Evolutionary conservation across 2,329 filamentous ascomycete species (phyloP), one percentile per base, ranked within the genome.

Genomic region (Epichloe gansuensis): DNA sequence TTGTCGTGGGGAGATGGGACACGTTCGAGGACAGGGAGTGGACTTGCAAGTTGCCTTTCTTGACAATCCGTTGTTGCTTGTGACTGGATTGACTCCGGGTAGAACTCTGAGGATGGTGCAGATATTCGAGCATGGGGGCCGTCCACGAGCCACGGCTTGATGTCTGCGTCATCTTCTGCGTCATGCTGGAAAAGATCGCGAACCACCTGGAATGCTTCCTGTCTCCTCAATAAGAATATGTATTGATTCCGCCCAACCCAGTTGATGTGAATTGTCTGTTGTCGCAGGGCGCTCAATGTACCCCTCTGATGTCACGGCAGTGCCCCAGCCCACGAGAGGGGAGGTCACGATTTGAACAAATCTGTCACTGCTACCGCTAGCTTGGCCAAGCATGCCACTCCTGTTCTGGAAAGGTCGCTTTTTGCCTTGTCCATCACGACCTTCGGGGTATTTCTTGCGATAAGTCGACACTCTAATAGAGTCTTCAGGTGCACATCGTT

Each of bases 171-270:
- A 50, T 74, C 66, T 38, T 64, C 64, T 17, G 67, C 66, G 42
- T 35, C 40, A 49, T 73, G 66, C 38, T 64, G 64, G 40, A 77
- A 61, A 17, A 69, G 68, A 49, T 61, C 64, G 3, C 68, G 71
- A 25, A 74, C 69, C 12, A 69, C 67, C 59, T 70, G 68, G 61
- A 77, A 77, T 31, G 75, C 73, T 52, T 73, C 67, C 54, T 4
- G 74, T 71, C 58, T 77, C 70, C 54, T 66, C 64, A 46, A 76
- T 73, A 55, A 78, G 66, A 55, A 71, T 65, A 50, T 72, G 67
- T 3, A 74, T 63, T 52, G 68, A 68, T 40, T 70, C 63, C 12
- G 66, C 67, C 57, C 66, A 59, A 40, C 53, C 53, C 38, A 56
- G 57, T 54, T 53, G 25, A 8, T 51, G 36, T 25, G 41, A 36